Base-by-base conservation (phyloP, 163 green algal genomes). In the Trebouxia gelatinosa region DNA sequence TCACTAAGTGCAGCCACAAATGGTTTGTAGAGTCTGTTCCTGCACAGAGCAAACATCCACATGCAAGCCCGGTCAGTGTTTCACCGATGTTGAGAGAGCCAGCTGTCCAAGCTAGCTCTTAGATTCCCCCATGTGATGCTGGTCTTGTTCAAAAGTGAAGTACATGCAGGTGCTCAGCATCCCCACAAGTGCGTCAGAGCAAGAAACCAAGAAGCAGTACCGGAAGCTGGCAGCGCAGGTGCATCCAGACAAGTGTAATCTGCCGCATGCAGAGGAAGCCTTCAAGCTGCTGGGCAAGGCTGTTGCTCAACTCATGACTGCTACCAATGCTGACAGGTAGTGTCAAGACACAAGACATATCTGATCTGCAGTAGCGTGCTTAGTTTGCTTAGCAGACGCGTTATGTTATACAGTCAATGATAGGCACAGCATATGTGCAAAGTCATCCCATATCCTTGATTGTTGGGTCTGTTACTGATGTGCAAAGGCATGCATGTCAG, bases 161-260 rank as follows among this genome's bases (percentile, higher is more conserved):
- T 54, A 13, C 9, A 23, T 9, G 11, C 43, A 72, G 64, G 64
- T 72, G 35, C 23, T 72, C 23, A 37, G 64, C 32, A 23, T 72
- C 35, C 1, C 35, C 23, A 31, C 2, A 7, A 28, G 21, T 51
- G 43, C 72, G 3, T 67, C 34, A 7, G 11, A 74, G 1, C 62
- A 29, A 1, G 80, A 79, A 5, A 34, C 82, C 0, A 65, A 75
- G 16, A 50, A 79, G 28, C 74, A 70, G 34, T 91, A 82, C 79
- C 58, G 59, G 34, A 74, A 70, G 23, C 79, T 91, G 16, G 81
- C 86, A 16, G 78, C 59, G 2, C 77, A 85, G 23, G 70, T 91
- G 28, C 87, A 91, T 46, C 87, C 87, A 17, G 87, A 91, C 81
- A 91, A 90, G 76, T 89, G 77, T 54, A 59, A 19, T 6, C 48